Evolutionary conservation across 257 asterid genomes (phyloP).

Genomic region (Solanum dulcamara): DNA sequence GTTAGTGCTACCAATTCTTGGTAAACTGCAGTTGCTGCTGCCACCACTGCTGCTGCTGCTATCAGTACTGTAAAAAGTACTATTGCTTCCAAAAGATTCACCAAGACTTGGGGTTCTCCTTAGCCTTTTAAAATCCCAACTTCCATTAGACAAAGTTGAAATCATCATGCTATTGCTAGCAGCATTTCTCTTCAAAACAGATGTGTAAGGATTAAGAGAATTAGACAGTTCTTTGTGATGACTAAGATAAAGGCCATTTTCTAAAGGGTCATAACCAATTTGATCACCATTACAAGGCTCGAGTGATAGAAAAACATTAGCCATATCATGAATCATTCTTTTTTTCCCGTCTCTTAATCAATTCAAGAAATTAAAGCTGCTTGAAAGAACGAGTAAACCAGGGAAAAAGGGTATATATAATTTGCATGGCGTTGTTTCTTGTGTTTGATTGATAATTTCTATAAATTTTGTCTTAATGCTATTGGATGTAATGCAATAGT

Average conservation of each 20-base stretch:
- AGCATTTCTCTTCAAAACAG: constrained; percentile 18
- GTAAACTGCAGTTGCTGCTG: constrained; percentile 8
- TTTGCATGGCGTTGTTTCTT: not conserved
- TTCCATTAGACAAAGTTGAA: constrained; percentile 22
- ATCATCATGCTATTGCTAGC: constrained; percentile 24
- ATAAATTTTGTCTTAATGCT: not conserved
- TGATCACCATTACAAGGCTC: constrained; percentile 20
- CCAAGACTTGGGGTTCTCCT: constrained; percentile 23
- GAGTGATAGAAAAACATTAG: constrained; percentile 13
- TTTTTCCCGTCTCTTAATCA: not conserved
- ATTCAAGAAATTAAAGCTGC: constrained; percentile 11
- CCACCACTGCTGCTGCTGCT: constrained; percentile 5
- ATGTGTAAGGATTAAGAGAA: constrained; percentile 4
- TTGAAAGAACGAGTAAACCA: constrained; percentile 53
- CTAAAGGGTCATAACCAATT: not conserved
- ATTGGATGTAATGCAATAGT: not conserved
- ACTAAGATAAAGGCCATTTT: not conserved
- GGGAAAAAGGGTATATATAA: constrained; percentile 13
- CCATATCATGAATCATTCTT: constrained; percentile 17
- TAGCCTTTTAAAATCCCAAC: constrained; percentile 29
- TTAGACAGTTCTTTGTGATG: not conserved
- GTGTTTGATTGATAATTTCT: not conserved
- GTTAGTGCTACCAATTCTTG: constrained; percentile 26
- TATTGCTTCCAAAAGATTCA: constrained; percentile 16
- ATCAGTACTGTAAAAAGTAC: not conserved